Evolutionary conservation across 1,139 yeast species (phyloP).

Genomic region (Magnusiomyces magnusii): DNA sequence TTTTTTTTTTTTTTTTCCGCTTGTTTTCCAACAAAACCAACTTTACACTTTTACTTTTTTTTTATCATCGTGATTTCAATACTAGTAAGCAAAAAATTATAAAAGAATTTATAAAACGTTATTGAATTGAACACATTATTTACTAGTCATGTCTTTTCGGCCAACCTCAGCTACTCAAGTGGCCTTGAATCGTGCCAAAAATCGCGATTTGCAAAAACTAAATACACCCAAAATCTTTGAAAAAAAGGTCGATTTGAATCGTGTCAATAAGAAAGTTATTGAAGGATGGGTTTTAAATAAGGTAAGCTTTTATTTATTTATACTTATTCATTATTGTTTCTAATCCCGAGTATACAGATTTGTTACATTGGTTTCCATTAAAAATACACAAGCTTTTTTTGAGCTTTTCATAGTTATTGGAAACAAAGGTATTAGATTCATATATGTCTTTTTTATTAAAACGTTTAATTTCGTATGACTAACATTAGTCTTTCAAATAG

Average conservation of each 20-base stretch:
- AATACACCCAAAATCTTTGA: slow-evolving; percentile 13
- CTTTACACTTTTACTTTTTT: too few relatives aligned
- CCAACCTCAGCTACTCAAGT: neutral
- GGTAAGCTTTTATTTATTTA: slow-evolving; percentile 10
- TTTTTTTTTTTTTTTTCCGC: too few relatives aligned
- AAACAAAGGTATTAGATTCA: neutral
- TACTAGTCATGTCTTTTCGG: neutral
- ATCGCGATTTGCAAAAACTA: slow-evolving; percentile 7
- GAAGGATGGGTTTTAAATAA: slow-evolving; percentile 16
- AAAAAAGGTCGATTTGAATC: slow-evolving; percentile 17
- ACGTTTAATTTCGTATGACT: neutral
- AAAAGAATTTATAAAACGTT: neutral
- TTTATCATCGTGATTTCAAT: too few relatives aligned
- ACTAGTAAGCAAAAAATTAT: too few relatives aligned
- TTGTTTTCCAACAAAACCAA: too few relatives aligned
- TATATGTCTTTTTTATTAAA: neutral
- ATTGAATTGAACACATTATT: neutral
- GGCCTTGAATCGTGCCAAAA: neutral
- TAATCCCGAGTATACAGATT: too few relatives aligned
- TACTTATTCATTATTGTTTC: neutral
- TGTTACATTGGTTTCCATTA: too few relatives aligned
- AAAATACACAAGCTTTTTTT: too few relatives aligned
- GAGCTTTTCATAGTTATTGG: too few relatives aligned
- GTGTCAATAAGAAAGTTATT: slow-evolving; percentile 18
- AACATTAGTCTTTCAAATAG: slow-evolving; percentile 3